These are phyloP conservation scores for Telopea speciosissima DNA, from an alignment of 177 flowering plant genomes.

Conservation along the genomic window DNA sequence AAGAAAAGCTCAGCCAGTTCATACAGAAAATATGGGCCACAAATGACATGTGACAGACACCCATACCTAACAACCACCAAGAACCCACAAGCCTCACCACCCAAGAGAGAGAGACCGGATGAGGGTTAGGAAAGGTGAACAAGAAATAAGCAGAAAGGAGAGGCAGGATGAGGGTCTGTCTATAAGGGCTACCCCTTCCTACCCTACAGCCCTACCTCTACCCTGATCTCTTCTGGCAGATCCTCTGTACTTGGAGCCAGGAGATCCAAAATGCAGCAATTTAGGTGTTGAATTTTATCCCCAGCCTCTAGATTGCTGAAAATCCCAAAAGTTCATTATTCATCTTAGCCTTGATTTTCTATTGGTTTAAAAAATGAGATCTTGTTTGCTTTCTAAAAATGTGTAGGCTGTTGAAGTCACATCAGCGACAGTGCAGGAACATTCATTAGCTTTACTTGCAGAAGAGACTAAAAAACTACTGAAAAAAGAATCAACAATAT, in stretches of 20 bases:
- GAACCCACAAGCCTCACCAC: too few species aligned
- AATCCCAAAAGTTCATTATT: not conserved
- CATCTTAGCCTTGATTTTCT: not conserved
- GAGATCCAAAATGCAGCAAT: too few species aligned
- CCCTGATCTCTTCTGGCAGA: too few species aligned
- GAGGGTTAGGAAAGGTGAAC: too few species aligned
- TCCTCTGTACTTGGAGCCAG: too few species aligned
- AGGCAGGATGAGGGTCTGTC: not conserved
- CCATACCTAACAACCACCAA: too few species aligned
- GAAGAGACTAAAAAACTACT: constrained; percentile 70
- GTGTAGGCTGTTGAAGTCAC: constrained; percentile 53
- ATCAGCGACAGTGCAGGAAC: constrained; percentile 50
- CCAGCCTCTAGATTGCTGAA: not conserved
- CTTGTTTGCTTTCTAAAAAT: constrained; percentile 30
- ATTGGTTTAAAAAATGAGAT: not conserved
- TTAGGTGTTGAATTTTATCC: not conserved
- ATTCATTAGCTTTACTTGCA: constrained; percentile 77
- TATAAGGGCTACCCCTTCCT: too few species aligned
- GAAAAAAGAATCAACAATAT: constrained; percentile 55
- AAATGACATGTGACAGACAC: too few species aligned
- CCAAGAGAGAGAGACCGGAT: not conserved
- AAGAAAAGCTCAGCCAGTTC: not conserved
- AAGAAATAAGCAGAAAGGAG: too few species aligned
- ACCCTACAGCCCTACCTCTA: too few species aligned
- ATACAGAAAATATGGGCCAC: too few species aligned